These are phyloP conservation scores for Skeletonema menzelii DNA, from an alignment of 108 stramenopile species.

Conservation along the genomic window DNA sequence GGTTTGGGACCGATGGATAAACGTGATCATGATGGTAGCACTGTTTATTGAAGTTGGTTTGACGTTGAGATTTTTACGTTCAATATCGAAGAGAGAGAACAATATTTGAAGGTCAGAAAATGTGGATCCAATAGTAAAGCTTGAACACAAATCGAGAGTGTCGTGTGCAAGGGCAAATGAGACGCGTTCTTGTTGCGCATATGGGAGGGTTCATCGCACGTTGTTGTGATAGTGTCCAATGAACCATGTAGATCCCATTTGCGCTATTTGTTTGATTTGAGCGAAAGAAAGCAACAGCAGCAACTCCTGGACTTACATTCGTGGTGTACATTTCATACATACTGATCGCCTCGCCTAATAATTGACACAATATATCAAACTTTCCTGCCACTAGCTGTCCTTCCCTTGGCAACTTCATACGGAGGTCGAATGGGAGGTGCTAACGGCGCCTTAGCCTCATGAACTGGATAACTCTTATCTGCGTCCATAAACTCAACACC, in stretches of 20 bases:
- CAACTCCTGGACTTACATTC: not conserved
- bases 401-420: constrained; percentile 57
- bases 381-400: constrained; percentile 9
- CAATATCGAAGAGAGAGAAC: not conserved
- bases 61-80: constrained; percentile 27
- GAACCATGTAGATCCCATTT: constrained; percentile 6
- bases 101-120: constrained; percentile 6
- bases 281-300: not conserved
- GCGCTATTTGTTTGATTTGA: not conserved
- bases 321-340: not conserved
- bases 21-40: constrained; percentile 20
- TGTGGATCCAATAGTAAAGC: constrained; percentile 61
- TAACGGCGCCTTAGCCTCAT: constrained; percentile 51
- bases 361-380: too few species aligned
- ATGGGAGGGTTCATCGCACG: not conserved
- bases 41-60: constrained; percentile 11
- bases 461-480: constrained; percentile 80
- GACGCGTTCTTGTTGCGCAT: constrained; percentile 65
- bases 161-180: constrained; percentile 56
- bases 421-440: constrained; percentile 80
- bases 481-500: constrained; percentile 68
- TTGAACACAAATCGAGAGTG: constrained; percentile 36
- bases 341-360: not conserved
- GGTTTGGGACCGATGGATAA: constrained; percentile 12
- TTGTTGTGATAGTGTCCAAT: constrained; percentile 1